phyloP scores from a whole-genome alignment of 1,284 basidiomycete genomes.

The Calocybe gambosa region DNA sequence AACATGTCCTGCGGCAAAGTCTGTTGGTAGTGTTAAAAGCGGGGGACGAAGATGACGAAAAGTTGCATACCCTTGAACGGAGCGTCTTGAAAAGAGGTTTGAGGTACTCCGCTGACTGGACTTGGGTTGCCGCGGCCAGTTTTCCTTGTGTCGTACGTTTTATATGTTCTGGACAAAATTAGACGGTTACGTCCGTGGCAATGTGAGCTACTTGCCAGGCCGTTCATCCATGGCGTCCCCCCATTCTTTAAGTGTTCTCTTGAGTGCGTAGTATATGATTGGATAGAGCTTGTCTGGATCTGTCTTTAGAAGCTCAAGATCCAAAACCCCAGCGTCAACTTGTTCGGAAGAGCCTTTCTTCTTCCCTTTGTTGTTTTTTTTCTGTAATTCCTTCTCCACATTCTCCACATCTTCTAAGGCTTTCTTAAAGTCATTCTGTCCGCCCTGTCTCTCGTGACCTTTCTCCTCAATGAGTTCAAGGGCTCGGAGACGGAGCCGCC shows the following conservation, averaged over 20 bases:
- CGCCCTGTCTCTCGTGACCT: conserved; percentile 67
- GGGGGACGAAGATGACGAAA: conserved; percentile 3
- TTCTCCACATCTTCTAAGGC: conserved; percentile 90
- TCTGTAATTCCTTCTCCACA: conserved; percentile 67
- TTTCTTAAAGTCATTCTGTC: conserved; percentile 92
- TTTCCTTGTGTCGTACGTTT: conserved; percentile 90
- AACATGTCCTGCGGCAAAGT: conserved; percentile 83
- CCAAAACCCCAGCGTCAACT: conserved; percentile 52
- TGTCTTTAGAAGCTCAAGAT: conserved; percentile 79
- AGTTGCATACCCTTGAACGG: conserved; percentile 67
- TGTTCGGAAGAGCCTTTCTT: conserved; percentile 54
- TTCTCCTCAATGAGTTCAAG: conserved; percentile 92
- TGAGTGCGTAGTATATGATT: conserved; percentile 94
- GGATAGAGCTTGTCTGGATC: conserved; percentile 98
- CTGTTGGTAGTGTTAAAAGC: conserved; percentile 31
- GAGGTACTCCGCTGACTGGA: conserved; percentile 93
- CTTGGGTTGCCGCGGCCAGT: conserved; percentile 90
- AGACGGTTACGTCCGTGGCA: conserved; percentile 4
- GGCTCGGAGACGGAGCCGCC: conserved; percentile 83
- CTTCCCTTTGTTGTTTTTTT: conserved; percentile 55
- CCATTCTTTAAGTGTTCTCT: conserved; percentile 93
- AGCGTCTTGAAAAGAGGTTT: conserved; percentile 94
- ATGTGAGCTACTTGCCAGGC: conserved; percentile 52
- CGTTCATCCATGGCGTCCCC: conserved; percentile 88
- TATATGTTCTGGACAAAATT: conserved; percentile 51